phyloP scores from a whole-genome alignment of 2,329 filamentous ascomycete species.

The Metarhizium humberi region DNA sequence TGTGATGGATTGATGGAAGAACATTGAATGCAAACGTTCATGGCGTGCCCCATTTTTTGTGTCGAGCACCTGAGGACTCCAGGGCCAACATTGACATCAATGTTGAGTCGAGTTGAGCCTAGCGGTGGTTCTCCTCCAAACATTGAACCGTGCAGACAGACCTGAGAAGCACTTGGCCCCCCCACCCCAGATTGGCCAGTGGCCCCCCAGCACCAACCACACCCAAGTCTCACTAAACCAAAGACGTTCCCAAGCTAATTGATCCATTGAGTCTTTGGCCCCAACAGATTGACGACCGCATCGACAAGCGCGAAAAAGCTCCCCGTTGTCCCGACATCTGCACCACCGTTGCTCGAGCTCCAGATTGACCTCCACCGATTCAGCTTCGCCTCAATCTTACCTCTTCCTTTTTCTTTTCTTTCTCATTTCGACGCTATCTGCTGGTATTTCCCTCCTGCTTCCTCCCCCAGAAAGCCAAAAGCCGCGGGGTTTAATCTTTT shows the following conservation, averaged over 20 bases:
- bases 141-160: too few species aligned
- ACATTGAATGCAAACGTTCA: too few species aligned
- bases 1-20: too few species aligned
- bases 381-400: neutral
- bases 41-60: too few species aligned
- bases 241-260: neutral
- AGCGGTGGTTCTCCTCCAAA: too few species aligned
- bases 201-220: neutral
- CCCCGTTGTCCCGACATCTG: neutral
- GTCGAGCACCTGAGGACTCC: too few species aligned
- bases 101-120: too few species aligned
- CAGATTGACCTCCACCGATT: neutral
- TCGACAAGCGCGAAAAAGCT: constrained; percentile 6
- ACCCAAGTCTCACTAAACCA: too few species aligned
- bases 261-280: constrained; percentile 5
- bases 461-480: neutral
- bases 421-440: neutral
- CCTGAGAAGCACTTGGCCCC: too few species aligned
- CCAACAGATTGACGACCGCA: constrained; percentile 8
- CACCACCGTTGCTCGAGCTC: neutral
- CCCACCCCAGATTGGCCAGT: too few species aligned
- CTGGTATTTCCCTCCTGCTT: neutral
- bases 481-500: neutral
- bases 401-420: neutral
- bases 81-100: too few species aligned